Base-by-base conservation (phyloP, 2,329 filamentous ascomycete genomes). In the Alternaria longipes region DNA sequence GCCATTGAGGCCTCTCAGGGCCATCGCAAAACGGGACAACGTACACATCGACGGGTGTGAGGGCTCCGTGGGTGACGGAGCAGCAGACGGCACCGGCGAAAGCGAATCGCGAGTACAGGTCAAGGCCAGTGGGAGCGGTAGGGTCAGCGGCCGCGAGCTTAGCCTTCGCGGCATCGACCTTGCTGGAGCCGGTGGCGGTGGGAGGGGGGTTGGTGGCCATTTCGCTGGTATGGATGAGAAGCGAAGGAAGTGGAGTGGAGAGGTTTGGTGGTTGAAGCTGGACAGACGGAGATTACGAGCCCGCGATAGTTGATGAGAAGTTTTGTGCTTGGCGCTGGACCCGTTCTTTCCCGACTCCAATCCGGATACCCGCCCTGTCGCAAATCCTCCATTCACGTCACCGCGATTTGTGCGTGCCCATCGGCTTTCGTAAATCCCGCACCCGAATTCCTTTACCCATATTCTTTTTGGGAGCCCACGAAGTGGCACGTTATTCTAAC, bases 31-130 rank as follows among this genome's bases (percentile, higher is more conserved):
- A 22, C 41, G 60, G 62, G 22, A 41, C 59, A 64, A 92, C 94
- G 83, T 95, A 98, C 94, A 99, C 95, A 91, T 99, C 95, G 83
- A 99, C 93, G 79, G 95, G 95, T 74, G 95, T 99, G 77, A 98
- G 90, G 79, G 87, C 91, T 83, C 94, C 95, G 89, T 99, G 95
- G 80, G 95, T 99, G 84, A 98, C 85, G 75, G 94, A 95, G 84
- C 95, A 99, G 90, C 95, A 97, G 86, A 98, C 85, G 76, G 95
- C 95, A 84, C 95, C 95, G 77, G 95, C 94, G 77, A 99, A 91
- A 84, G 95, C 94, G 86, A 97, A 97, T 84, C 93, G 89, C 76
- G 92, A 92, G 90, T 98, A 98, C 75, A 99, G 92, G 63, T 81
- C 84, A 71, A 93, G 49, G 66, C 89, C 88, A 71, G 80, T 84